Conservation (phyloP, 371 early-diverging fungal genomes). For the Blakeslea trispora region DNA sequence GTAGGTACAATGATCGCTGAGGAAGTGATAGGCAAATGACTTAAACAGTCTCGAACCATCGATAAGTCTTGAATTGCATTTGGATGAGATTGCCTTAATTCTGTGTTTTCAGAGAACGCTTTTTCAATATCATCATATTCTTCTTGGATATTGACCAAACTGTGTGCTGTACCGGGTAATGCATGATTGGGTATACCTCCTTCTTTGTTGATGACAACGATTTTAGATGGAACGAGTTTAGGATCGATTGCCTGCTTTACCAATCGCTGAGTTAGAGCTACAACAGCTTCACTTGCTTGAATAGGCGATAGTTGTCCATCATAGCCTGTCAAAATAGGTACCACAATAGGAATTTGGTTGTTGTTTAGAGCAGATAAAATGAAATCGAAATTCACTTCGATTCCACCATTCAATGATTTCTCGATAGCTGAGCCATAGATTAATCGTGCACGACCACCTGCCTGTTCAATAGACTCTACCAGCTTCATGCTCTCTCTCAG, state of each 20-base stretch:
- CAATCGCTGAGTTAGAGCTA: slow-evolving; percentile 29
- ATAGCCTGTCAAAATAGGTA: slow-evolving; percentile 35
- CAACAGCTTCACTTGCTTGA: slow-evolving; percentile 32
- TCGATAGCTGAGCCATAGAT: slow-evolving; percentile 44
- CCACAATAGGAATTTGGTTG: slow-evolving; percentile 46
- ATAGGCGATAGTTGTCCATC: slow-evolving; percentile 33
- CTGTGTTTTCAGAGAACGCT: slow-evolving; percentile 26
- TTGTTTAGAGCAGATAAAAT: slow-evolving; percentile 43
- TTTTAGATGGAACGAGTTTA: slow-evolving; percentile 32
- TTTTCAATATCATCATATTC: slow-evolving; percentile 40
- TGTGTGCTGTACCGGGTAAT: slow-evolving; percentile 48
- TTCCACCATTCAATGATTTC: slow-evolving; percentile 7
- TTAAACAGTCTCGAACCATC: slow-evolving; percentile 40
- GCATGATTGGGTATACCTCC: slow-evolving; percentile 55
- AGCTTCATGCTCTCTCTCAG: slow-evolving; percentile 61
- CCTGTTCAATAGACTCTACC: slow-evolving; percentile 72
- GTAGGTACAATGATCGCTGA: slow-evolving; percentile 52
- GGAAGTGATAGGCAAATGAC: slow-evolving; percentile 38
- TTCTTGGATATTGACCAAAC: slow-evolving; percentile 50
- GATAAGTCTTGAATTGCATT: slow-evolving; percentile 24
- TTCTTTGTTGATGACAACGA: slow-evolving; percentile 51
- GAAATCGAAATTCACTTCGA: slow-evolving; percentile 40
- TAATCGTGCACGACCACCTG: slow-evolving; percentile 77
- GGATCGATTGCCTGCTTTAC: slow-evolving; percentile 20
- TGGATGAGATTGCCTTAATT: slow-evolving; percentile 29